These are phyloP conservation scores for Meredithiella fracta DNA, from an alignment of 2,329 filamentous ascomycete species.

Conservation along the genomic window DNA sequence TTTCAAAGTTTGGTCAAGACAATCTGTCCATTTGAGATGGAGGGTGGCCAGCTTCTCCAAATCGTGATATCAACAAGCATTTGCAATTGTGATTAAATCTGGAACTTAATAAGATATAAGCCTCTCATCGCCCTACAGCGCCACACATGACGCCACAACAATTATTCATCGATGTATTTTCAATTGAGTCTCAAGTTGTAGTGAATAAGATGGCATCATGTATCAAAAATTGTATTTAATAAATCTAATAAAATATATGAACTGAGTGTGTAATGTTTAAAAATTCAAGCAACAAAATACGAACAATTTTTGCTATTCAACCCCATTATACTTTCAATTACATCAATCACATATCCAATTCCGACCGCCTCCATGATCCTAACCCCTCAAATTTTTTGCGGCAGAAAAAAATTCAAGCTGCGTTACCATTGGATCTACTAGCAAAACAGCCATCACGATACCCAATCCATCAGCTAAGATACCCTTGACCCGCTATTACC, in stretches of 20 bases:
- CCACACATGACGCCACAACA: background rate
- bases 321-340: background rate
- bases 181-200: background rate
- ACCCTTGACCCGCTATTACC: background rate
- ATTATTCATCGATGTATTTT: background rate
- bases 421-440: background rate
- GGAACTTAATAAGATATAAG: background rate
- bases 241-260: too few relatives aligned
- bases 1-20: background rate
- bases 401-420: slow-evolving; percentile 14
- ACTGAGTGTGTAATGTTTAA: too few relatives aligned
- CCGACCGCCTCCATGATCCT: background rate
- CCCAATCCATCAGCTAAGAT: background rate
- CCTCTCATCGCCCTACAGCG: background rate
- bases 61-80: background rate
- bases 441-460: background rate
- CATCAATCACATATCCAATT: slow-evolving; percentile 7
- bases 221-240: too few relatives aligned
- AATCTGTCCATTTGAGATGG: too few relatives aligned
- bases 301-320: background rate
- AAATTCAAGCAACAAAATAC: background rate
- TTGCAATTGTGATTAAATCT: background rate
- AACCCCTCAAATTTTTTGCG: slow-evolving; percentile 13
- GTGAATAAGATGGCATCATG: background rate
- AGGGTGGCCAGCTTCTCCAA: too few relatives aligned